These are phyloP conservation scores for Boletus sp. DNA, from an alignment of 768 basidiomycete genomes.

Conservation along the genomic window DNA sequence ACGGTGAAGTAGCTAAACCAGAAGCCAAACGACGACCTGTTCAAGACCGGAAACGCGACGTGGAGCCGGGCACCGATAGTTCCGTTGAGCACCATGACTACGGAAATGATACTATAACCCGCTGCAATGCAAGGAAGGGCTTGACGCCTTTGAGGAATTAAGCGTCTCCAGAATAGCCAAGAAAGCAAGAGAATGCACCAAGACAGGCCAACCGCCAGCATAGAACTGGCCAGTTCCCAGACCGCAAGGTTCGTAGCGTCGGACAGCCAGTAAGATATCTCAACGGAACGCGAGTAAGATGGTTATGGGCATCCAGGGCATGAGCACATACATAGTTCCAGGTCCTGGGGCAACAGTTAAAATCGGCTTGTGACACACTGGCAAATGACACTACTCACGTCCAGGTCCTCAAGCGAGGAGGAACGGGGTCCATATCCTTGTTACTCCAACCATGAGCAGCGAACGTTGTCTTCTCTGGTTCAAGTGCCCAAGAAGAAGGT, in stretches of 20 bases:
- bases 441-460: conserved; percentile 67
- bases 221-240: conserved; percentile 57
- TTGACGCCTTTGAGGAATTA: conserved; percentile 47
- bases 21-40: conserved; percentile 84
- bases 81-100: conserved; percentile 76
- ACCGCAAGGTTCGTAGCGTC: conserved; percentile 43
- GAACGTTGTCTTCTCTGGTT: conserved; percentile 42
- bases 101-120: conserved; percentile 69
- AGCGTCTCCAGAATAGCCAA: neutral
- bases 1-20: conserved; percentile 88
- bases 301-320: conserved; percentile 28
- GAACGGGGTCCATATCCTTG: conserved; percentile 77
- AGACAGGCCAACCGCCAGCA: conserved; percentile 72
- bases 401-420: conserved; percentile 61
- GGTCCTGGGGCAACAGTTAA: conserved; percentile 27
- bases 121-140: conserved; percentile 68
- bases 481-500: conserved; percentile 21
- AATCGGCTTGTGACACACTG: neutral
- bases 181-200: conserved; percentile 39
- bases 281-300: conserved; percentile 4
- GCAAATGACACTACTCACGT: conserved; percentile 22
- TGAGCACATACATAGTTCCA: conserved; percentile 65
- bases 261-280: conserved; percentile 32
- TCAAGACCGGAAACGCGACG: conserved; percentile 74
- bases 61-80: conserved; percentile 76